phyloP scores from a whole-genome alignment of 2,329 filamentous ascomycete species.

The Exophiala bonariae region DNA sequence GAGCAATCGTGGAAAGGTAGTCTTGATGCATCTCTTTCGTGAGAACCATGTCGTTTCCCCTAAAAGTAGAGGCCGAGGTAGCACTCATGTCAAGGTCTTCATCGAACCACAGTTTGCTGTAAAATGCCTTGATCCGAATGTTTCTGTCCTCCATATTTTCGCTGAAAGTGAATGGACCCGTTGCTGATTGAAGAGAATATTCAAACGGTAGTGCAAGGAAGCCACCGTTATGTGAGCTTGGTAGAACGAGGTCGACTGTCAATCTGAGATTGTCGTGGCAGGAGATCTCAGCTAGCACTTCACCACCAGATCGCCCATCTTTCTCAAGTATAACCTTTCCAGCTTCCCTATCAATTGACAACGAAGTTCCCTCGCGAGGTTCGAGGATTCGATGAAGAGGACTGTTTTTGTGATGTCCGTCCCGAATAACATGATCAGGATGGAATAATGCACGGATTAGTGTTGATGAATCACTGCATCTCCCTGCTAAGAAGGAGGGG shows the following conservation, averaged over 20 bases:
- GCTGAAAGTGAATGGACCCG: no score
- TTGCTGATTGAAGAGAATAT: no score
- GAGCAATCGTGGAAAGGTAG: no score
- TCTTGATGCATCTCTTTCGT: no score
- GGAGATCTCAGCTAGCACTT: slow-evolving; percentile 3
- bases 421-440: slow-evolving; percentile 1
- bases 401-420: background rate
- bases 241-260: background rate
- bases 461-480: slow-evolving; percentile 4
- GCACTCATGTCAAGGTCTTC: background rate
- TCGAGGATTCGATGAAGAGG: slow-evolving; percentile 3
- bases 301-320: background rate
- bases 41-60: no score
- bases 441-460: slow-evolving; percentile 1
- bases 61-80: no score
- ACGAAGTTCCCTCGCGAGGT: background rate
- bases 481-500: slow-evolving; percentile 1
- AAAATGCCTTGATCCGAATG: slow-evolving; percentile 11
- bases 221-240: no score
- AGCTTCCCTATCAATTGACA: slow-evolving; percentile 3
- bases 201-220: no score
- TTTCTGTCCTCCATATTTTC: slow-evolving; percentile 1
- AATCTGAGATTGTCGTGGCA: background rate
- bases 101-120: slow-evolving; percentile 8
- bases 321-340: slow-evolving; percentile 3